Conservation (phyloP, 2,329 filamentous ascomycete species). For the Colletotrichum ledebouriae region DNA sequence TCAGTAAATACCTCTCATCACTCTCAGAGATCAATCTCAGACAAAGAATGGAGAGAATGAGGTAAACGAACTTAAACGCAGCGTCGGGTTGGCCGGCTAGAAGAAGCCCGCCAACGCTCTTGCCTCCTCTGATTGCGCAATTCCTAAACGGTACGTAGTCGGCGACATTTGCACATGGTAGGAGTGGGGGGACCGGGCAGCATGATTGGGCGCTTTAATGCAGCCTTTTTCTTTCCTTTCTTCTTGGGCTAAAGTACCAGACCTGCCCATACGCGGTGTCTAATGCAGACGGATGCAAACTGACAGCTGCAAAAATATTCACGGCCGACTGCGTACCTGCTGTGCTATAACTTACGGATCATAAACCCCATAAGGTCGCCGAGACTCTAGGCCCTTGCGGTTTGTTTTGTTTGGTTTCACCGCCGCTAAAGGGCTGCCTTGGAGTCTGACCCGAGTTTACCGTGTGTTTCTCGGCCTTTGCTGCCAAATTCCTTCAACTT, state of each 20-base stretch:
- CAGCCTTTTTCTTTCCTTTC: constrained; percentile 28
- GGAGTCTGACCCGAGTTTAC: constrained; percentile 6
- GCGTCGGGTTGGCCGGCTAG: constrained; percentile 7
- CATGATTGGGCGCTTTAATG: constrained; percentile 34
- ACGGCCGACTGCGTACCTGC: constrained; percentile 14
- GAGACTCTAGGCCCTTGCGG: background rate
- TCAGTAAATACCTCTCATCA: constrained; percentile 33
- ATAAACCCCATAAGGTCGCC: background rate
- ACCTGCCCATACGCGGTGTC: background rate
- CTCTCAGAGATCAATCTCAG: constrained; percentile 7
- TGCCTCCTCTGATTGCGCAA: constrained; percentile 40
- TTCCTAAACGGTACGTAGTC: constrained; percentile 31
- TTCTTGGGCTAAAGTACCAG: background rate
- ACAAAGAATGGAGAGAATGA: constrained; percentile 15
- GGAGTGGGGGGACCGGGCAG: constrained; percentile 29
- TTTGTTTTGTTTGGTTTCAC: constrained; percentile 2
- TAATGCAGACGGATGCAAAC: constrained; percentile 28
- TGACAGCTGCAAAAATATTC: constrained; percentile 30
- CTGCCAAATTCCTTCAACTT: constrained; percentile 11
- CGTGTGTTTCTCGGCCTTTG: background rate
- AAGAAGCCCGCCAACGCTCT: constrained; percentile 25
- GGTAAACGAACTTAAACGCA: constrained; percentile 13
- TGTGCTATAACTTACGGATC: constrained; percentile 11
- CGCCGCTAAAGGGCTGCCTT: constrained; percentile 1
- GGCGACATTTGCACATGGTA: constrained; percentile 31